Evolutionary conservation across 331 rosid species (phyloP), one percentile per base, ranked within the genome.

Genomic region (Erythrophleum ivorense): DNA sequence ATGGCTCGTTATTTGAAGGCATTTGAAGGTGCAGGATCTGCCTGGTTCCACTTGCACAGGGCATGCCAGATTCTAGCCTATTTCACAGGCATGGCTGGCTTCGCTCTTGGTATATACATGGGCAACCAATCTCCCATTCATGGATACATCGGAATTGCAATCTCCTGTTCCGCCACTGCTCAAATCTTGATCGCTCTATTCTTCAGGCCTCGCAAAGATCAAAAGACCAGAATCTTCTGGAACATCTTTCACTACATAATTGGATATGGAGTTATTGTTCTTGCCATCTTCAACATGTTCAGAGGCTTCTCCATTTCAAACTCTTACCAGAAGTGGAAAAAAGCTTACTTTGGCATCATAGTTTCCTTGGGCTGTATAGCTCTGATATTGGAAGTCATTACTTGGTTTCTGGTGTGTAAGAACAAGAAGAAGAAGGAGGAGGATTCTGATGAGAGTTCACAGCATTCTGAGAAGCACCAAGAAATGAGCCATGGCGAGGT

Each of bases 41-140:
- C 18, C 1, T 85, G 91, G 87, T 82, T 79, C 55, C 64, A 53
- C 18, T 5, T 85, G n/a, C 86, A 85, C 50, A 4, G 72, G 2
- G 60, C 68, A 6, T 81, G 78, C 2, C 87, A 66, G 43, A 19
- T 74, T 53, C 12, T 66, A 3, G 86, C 84, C 1, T 80, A 33
- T 50, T 0, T 24, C 3, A 59, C 78, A 15, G 85, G 88, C 3
- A 9, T 52, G 3, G 58, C 18, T 15, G 90, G 92, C 7, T 83
- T 71, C 31, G 68, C 9, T 3, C 80, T 78, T 7, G 89, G 90
- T 1, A 0, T 80, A 0, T 69, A 60, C 38, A 54, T 86, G 2
- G 81, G 87, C 7, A 19, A 18, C 1, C 52, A 45, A 0, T 5
- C 8, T 18, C 36, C 34, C 0, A 19, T 57, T 46, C 84, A 74